Percentiles rank a stretch among this genome's conserved stretches.
These are phyloP conservation scores for Raddia distichophylla DNA, from an alignment of 176 grass and related monocot species.

Conservation along the genomic window DNA sequence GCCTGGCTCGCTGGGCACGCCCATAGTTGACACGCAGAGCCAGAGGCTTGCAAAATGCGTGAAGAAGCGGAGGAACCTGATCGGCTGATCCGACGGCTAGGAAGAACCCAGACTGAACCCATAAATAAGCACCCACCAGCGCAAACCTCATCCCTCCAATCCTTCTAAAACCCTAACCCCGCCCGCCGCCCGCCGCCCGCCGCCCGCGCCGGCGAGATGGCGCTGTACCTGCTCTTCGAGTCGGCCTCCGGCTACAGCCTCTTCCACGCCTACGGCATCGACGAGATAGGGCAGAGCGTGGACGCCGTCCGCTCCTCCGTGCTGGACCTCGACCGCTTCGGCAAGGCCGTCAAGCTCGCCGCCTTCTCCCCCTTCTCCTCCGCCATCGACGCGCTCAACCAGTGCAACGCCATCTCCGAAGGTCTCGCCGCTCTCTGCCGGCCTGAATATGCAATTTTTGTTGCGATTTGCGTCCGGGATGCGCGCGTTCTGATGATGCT, in stretches of 20 bases:
- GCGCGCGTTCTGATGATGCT: constrained; percentile 2
- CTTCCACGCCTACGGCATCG: constrained; percentile 78
- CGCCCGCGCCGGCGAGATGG: constrained; percentile 46
- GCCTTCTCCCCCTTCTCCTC: constrained; percentile 87
- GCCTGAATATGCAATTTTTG: too few species aligned
- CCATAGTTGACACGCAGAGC: too few species aligned
- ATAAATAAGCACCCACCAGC: constrained; percentile 18
- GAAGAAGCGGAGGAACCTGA: not conserved
- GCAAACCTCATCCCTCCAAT: not conserved
- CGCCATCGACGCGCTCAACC: constrained; percentile 77
- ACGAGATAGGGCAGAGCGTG: constrained; percentile 81
- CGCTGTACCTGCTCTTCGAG: constrained; percentile 80
- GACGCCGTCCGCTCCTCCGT: constrained; percentile 77
- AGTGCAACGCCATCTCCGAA: constrained; percentile 90
- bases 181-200: not conserved
- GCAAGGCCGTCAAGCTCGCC: constrained; percentile 84
- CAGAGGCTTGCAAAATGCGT: not conserved
- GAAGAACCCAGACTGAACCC: constrained; percentile 16
- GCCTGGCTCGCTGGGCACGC: too few species aligned
- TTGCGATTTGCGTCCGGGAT: not conserved
- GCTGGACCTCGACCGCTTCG: constrained; percentile 74
- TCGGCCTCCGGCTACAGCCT: constrained; percentile 77
- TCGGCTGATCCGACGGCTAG: constrained; percentile 30
- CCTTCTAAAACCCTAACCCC: constrained; percentile 52
- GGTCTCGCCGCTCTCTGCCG: constrained; percentile 2